Evolutionary conservation across 2,329 filamentous ascomycete genomes (phyloP).

Genomic region (Colletotrichum gigasporum): DNA sequence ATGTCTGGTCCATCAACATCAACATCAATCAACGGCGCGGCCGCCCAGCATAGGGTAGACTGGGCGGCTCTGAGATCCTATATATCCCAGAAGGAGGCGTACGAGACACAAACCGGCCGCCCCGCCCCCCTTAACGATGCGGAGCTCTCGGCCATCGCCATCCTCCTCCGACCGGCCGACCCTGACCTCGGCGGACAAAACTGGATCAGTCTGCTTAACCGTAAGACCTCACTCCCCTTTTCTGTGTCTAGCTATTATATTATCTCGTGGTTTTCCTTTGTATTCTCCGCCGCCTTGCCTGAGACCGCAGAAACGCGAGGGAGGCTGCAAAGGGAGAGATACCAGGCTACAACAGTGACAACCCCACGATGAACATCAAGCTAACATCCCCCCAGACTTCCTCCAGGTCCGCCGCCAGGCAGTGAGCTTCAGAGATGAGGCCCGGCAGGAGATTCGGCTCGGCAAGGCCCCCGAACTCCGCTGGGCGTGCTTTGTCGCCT

Average conservation of each 20-base stretch:
- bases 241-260: not conserved
- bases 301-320: too few species aligned
- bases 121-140: conserved; percentile 48
- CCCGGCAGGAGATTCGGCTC: conserved; percentile 21
- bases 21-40: not conserved
- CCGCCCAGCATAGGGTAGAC: conserved; percentile 32
- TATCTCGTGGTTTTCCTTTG: not conserved
- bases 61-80: conserved; percentile 50
- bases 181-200: conserved; percentile 42
- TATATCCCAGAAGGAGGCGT: conserved; percentile 50
- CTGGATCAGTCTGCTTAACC: conserved; percentile 50
- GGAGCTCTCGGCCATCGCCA: conserved; percentile 51
- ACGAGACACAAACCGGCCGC: conserved; percentile 39
- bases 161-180: conserved; percentile 45
- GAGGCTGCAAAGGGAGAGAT: too few species aligned
- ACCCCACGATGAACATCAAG: not conserved
- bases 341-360: not conserved
- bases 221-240: conserved; percentile 38
- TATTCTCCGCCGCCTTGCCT: not conserved
- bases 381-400: conserved; percentile 9
- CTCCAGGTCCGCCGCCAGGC: conserved; percentile 18
- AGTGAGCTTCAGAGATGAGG: conserved; percentile 13
- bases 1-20: not conserved
- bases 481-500: conserved; percentile 21
- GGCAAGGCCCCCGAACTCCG: conserved; percentile 22